A percentile compares a stretch with the other conserved stretches of the same genome.
These are phyloP conservation scores for Diversispora epigaea DNA, from an alignment of 192 early-diverging fungal genomes.

Conservation along the genomic window DNA sequence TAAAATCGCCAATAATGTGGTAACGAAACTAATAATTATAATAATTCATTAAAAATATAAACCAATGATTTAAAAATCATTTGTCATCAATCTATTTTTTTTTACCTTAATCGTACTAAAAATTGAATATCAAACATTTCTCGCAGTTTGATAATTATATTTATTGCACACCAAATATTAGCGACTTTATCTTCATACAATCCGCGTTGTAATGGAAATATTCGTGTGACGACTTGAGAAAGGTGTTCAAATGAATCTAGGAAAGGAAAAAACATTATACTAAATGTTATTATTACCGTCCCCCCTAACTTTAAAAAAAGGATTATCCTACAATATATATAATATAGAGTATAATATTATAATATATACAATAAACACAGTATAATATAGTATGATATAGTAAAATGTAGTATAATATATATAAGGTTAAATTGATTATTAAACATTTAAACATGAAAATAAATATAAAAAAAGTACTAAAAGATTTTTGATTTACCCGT, in stretches of 20 bases:
- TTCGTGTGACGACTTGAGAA: slow-evolving; percentile 72
- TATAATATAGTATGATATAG: too few relatives aligned
- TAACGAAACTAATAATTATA: slow-evolving; percentile 49
- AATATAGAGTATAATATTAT: background rate
- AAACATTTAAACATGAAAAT: background rate
- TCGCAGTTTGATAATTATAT: slow-evolving; percentile 80
- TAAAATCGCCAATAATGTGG: slow-evolving; percentile 66
- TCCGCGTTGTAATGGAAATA: slow-evolving; percentile 92
- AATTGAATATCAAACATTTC: slow-evolving; percentile 57
- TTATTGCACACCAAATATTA: slow-evolving; percentile 95
- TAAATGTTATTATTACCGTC: slow-evolving; percentile 72
- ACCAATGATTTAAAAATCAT: background rate
- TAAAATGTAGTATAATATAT: too few relatives aligned
- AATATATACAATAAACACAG: background rate
- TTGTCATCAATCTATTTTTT: background rate
- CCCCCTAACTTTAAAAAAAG: slow-evolving; percentile 72
- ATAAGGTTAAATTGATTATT: too few relatives aligned
- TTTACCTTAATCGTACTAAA: slow-evolving; percentile 70
- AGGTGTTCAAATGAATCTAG: slow-evolving; percentile 59
- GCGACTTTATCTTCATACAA: slow-evolving; percentile 99
- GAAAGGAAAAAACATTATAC: slow-evolving; percentile 69
- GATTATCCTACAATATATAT: slow-evolving; percentile 42
- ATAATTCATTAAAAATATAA: background rate
- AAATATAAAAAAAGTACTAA: background rate
- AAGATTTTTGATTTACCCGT: slow-evolving; percentile 38